phyloP scores from a whole-genome alignment of 306 rosid genomes.

The Acacia confusa region DNA sequence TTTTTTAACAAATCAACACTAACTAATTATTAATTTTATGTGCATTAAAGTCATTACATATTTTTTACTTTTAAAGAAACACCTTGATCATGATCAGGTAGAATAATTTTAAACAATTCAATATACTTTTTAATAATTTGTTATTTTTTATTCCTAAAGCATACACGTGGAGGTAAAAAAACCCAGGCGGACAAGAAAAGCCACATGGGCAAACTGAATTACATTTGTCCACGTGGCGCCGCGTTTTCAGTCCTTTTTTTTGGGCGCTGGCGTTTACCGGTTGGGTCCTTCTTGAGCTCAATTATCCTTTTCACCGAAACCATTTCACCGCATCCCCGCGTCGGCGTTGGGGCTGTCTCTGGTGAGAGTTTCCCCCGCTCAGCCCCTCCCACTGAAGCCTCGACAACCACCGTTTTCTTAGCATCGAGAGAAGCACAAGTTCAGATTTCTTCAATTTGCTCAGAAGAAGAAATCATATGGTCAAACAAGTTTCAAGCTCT shows the following conservation, averaged over 20 bases:
- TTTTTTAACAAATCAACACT: too few relatives aligned
- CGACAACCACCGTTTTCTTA: neutral
- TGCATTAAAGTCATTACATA: too few relatives aligned
- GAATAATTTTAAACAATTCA: too few relatives aligned
- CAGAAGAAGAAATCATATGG: neutral
- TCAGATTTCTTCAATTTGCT: neutral
- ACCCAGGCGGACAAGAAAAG: neutral
- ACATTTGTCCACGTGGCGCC: conserved; percentile 63
- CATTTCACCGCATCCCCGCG: neutral
- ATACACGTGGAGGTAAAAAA: too few relatives aligned
- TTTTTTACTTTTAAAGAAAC: too few relatives aligned
- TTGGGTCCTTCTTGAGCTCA: conserved; percentile 23
- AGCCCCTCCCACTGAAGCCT: neutral
- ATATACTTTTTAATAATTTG: too few relatives aligned
- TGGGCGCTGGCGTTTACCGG: conserved; percentile 73
- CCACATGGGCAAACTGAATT: neutral
- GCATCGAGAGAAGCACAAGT: neutral
- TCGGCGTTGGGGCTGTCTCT: neutral
- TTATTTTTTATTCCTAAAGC: too few relatives aligned
- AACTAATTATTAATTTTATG: too few relatives aligned
- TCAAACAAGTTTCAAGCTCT: neutral
- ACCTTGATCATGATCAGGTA: too few relatives aligned
- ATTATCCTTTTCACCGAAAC: neutral
- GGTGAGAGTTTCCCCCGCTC: conserved; percentile 26
- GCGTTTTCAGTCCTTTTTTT: conserved; percentile 48